These are phyloP conservation scores for Bruguiera sexangula DNA, from an alignment of 345 rosid species.

Conservation along the genomic window DNA sequence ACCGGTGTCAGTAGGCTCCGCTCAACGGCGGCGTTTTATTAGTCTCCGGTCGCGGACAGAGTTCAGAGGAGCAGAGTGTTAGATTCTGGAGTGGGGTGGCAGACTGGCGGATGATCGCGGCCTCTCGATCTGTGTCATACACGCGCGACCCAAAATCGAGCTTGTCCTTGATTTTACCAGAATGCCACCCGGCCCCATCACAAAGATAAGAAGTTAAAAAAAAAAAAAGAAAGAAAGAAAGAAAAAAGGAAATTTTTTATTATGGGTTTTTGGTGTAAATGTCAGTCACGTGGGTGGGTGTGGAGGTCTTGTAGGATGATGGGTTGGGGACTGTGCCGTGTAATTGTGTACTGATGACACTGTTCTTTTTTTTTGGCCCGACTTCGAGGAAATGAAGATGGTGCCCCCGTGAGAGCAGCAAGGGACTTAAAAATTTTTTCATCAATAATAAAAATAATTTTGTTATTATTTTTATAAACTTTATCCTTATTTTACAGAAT, in stretches of 20 bases:
- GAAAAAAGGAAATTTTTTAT: no score
- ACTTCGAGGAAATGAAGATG: no score
- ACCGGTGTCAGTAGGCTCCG: not conserved
- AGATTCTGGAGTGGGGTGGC: not conserved
- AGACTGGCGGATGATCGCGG: not conserved
- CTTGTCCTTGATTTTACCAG: not conserved
- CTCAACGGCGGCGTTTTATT: not conserved
- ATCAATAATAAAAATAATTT: no score
- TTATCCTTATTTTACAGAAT: no score
- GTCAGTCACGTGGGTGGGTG: not conserved
- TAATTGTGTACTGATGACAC: no score
- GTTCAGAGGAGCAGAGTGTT: not conserved
- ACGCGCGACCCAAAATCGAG: not conserved
- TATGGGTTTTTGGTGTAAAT: not conserved
- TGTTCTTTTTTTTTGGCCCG: no score
- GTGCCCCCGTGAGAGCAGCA: no score
- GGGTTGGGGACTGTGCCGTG: no score
- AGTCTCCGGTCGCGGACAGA: not conserved
- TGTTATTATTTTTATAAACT: no score
- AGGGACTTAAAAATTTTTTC: no score
- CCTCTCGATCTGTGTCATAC: not conserved
- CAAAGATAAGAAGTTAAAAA: no score
- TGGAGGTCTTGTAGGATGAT: not conserved
- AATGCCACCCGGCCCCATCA: not conserved
- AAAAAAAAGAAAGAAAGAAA: no score